These are phyloP conservation scores for Salix caprea DNA, from an alignment of 345 rosid species.

Conservation along the genomic window DNA sequence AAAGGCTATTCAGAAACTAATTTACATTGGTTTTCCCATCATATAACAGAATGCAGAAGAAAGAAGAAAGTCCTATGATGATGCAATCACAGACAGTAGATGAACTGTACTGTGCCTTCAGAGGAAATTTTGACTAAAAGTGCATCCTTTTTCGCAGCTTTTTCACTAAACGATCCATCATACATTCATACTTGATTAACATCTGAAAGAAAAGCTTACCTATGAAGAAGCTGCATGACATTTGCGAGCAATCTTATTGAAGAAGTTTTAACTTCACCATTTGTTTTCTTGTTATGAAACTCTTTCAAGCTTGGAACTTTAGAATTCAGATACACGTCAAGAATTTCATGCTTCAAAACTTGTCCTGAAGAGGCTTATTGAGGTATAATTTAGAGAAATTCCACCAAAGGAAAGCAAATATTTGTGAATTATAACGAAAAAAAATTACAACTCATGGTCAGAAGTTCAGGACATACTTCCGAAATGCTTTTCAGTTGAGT, in stretches of 20 bases:
- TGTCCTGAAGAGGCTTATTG: slow-evolving; percentile 48
- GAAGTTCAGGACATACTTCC: slow-evolving; percentile 66
- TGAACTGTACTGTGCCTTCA: background rate
- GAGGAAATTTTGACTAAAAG: background rate
- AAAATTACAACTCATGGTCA: background rate
- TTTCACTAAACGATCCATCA: background rate
- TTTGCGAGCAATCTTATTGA: slow-evolving; percentile 54
- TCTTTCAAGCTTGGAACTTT: slow-evolving; percentile 86
- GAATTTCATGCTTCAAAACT: slow-evolving; percentile 70
- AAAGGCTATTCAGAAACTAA: background rate
- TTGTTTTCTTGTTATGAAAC: slow-evolving; percentile 41
- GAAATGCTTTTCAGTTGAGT: slow-evolving; percentile 74
- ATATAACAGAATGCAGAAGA: background rate
- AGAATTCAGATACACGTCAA: slow-evolving; percentile 49
- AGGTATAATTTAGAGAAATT: slow-evolving; percentile 6
- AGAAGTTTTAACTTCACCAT: slow-evolving; percentile 45
- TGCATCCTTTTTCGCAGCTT: background rate
- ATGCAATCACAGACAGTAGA: background rate
- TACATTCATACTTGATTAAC: background rate
- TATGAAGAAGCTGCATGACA: slow-evolving; percentile 63
- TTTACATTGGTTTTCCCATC: background rate
- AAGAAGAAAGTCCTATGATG: background rate
- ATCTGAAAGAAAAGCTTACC: slow-evolving; percentile 35
- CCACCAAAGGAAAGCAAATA: background rate
- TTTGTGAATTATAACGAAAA: background rate